phyloP scores from a whole-genome alignment of 2,329 filamentous ascomycete species.

The Intubia oerlemansii region DNA sequence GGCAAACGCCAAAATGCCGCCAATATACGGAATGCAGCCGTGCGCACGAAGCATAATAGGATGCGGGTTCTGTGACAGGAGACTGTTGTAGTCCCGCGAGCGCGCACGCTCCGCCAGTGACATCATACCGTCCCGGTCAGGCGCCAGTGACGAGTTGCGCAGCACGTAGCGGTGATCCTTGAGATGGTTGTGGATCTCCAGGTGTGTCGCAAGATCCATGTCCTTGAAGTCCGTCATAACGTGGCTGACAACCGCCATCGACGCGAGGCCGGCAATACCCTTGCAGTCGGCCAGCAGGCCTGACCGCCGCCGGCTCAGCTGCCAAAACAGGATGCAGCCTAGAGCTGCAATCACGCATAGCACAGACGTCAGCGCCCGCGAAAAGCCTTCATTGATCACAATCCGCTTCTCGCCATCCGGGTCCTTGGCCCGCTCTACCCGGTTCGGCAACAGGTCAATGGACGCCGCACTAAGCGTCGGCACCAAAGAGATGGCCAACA shows the following conservation, averaged over 20 bases:
- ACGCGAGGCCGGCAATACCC: constrained; percentile 52
- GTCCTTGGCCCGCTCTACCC: constrained; percentile 19
- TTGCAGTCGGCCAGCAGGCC: constrained; percentile 47
- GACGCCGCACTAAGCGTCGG: constrained; percentile 46
- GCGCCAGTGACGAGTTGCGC: constrained; percentile 48
- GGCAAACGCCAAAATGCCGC: constrained; percentile 32
- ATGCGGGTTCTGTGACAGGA: constrained; percentile 39
- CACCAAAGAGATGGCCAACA: constrained; percentile 45
- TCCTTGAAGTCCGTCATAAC: constrained; percentile 55
- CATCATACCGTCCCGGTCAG: constrained; percentile 29
- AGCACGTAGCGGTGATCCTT: constrained; percentile 45
- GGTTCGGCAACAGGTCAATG: constrained; percentile 32
- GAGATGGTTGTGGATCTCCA: constrained; percentile 47
- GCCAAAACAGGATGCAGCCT: constrained; percentile 34
- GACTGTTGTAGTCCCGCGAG: constrained; percentile 18
- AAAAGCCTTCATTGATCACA: constrained; percentile 33
- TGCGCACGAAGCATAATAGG: constrained; percentile 43
- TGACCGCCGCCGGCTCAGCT: constrained; percentile 39
- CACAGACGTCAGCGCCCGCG: constrained; percentile 34
- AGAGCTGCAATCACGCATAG: constrained; percentile 35
- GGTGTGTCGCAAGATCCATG: constrained; percentile 43
- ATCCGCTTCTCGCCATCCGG: constrained; percentile 29
- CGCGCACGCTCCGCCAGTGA: constrained; percentile 19
- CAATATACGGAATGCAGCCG: constrained; percentile 38
- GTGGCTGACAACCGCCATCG: constrained; percentile 54